These are phyloP conservation scores for Colletotrichum sp. DNA, from an alignment of 2,329 filamentous ascomycete species.

Conservation along the genomic window DNA sequence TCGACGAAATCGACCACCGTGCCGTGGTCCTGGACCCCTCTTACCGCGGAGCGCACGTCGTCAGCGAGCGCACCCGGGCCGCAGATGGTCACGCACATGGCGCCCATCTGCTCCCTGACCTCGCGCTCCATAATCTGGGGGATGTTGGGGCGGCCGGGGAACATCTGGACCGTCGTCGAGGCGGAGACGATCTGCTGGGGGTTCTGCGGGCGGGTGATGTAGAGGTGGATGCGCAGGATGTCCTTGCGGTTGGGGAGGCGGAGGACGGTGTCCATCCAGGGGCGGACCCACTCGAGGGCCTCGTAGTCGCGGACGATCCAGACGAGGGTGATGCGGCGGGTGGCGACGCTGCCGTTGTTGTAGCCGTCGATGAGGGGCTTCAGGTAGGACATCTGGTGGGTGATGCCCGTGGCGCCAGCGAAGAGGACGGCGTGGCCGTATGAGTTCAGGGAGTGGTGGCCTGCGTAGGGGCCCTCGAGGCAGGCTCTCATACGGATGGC, in stretches of 20 bases:
- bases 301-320: constrained; percentile 94
- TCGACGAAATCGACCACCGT: constrained; percentile 77
- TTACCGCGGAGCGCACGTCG: constrained; percentile 73
- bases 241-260: constrained; percentile 82
- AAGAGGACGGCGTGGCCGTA: constrained; percentile 93
- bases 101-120: constrained; percentile 80
- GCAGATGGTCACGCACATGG: constrained; percentile 86
- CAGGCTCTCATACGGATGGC: constrained; percentile 72
- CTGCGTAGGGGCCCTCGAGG: constrained; percentile 89
- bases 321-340: constrained; percentile 80
- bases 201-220: constrained; percentile 86
- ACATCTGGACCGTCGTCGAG: constrained; percentile 86
- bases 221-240: constrained; percentile 84
- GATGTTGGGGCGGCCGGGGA: constrained; percentile 86
- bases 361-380: constrained; percentile 76
- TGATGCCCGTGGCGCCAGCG: constrained; percentile 92
- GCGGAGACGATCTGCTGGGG: constrained; percentile 81
- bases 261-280: constrained; percentile 80
- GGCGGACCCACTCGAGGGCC: constrained; percentile 90
- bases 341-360: constrained; percentile 75
- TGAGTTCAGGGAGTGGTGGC: constrained; percentile 84
- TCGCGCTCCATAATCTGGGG: constrained; percentile 81
- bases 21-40: constrained; percentile 63
- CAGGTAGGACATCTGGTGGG: constrained; percentile 90
- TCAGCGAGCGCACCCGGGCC: constrained; percentile 78